Evolutionary conservation across 2,329 filamentous ascomycete genomes (phyloP), one percentile per base, ranked within the genome.

Genomic region (Chrysoporthe deuterocubensis): DNA sequence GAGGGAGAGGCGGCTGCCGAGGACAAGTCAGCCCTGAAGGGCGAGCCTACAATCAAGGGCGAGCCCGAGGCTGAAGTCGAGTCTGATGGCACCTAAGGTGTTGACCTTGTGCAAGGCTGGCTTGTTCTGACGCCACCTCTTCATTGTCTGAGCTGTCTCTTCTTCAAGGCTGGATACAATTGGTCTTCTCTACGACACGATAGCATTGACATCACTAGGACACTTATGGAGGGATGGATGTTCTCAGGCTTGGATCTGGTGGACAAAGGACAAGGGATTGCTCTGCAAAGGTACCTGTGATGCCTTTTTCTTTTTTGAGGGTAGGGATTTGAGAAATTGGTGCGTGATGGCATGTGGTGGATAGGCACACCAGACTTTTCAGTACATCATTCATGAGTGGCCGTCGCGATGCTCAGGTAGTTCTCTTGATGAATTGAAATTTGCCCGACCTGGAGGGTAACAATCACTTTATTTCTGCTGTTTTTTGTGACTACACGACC

Each of bases 61-160:
- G 50, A 59, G 43, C 18, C 58, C 43, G 37, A 66, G 57, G 48
- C 18, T 16, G 65, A 62, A 6, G 46, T 18, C 4, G 43, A 65
- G 50, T 54, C 50, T 32, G 50, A 54, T 14, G 50, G 50, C 26
- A 13, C 50, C 26, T 54, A 54, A 16, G 21, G 26, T 26, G 32
- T 14, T 34, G 4, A 2, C 4, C 21, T 32, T 32, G n/a, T 50
- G 1, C 46, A 50, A 21, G n/a, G 7, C 4, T 50, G 2, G 7
- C n/a, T 50, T 50, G 50, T 14, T 54, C 50, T 54, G 21, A 34
- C 50, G 14, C 32, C 26, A 13, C 26, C 2, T 54, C 50, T 8
- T 13, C 13, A 14, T 34, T 54, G 9, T 26, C 26, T 34, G 26
- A 21, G n/a, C 57, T 26, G 57, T 21, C 16, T 60, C 13, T 21